Evolutionary conservation across 208 protist genomes (phyloP).

Genomic region (Wallacemonas sp.): DNA sequence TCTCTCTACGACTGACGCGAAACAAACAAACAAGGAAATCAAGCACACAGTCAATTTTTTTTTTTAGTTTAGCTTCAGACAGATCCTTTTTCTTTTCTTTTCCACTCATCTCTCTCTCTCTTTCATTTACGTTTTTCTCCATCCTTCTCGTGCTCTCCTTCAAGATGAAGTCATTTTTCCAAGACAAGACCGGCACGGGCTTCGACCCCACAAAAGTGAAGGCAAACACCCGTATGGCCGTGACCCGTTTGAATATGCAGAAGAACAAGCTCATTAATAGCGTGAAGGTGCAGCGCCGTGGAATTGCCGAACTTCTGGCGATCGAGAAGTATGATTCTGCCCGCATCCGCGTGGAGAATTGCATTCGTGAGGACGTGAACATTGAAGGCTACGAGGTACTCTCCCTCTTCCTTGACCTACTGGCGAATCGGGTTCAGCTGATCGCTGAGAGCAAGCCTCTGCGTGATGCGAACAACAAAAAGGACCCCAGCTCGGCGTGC

Average conservation of each 20-base stretch:
- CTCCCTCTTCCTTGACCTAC: constrained; percentile 79
- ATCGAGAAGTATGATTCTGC: constrained; percentile 91
- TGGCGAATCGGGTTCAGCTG: constrained; percentile 81
- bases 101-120: background rate
- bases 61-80: constrained; percentile 13
- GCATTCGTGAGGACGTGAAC: constrained; percentile 85
- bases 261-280: constrained; percentile 89
- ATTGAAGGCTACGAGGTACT: constrained; percentile 89
- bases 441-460: constrained; percentile 72
- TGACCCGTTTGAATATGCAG: constrained; percentile 84
- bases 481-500: constrained; percentile 48
- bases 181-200: constrained; percentile 32
- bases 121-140: background rate
- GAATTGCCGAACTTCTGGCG: constrained; percentile 83
- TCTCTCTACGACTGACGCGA: too few relatives aligned
- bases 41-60: too few relatives aligned
- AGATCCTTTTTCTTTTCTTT: constrained; percentile 1
- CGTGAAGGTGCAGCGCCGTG: constrained; percentile 82
- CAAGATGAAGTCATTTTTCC: constrained; percentile 44
- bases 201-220: constrained; percentile 78
- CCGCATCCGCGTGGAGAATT: constrained; percentile 85
- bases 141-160: background rate
- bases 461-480: constrained; percentile 39
- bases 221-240: constrained; percentile 81
- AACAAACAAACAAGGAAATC: too few relatives aligned